These are phyloP conservation scores for Lagenidium sp. DNA, from an alignment of 352 stramenopile species.

Conservation along the genomic window DNA sequence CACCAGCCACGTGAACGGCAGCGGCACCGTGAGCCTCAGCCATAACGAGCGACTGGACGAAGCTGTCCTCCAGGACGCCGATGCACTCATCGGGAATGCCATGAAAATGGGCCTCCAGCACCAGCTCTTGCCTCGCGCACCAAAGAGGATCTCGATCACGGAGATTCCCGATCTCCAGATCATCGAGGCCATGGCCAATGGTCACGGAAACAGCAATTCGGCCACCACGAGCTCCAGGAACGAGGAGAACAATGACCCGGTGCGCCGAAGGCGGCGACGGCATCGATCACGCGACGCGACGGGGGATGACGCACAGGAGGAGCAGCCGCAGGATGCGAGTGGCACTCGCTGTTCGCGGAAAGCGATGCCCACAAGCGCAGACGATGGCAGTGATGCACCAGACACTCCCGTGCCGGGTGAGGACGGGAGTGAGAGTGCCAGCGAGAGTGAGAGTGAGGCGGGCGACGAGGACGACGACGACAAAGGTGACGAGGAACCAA, in stretches of 20 bases:
- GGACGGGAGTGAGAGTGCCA: too few relatives aligned
- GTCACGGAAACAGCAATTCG: not conserved
- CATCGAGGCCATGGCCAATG: constrained; percentile 31
- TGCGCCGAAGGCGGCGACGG: constrained; percentile 2
- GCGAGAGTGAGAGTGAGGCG: not conserved
- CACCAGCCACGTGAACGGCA: constrained; percentile 1
- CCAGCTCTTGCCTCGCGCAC: constrained; percentile 35
- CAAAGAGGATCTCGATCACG: constrained; percentile 49
- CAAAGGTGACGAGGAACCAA: not conserved
- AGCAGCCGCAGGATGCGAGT: too few relatives aligned
- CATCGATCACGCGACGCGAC: too few relatives aligned
- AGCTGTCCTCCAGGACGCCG: constrained; percentile 48
- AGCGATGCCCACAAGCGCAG: too few relatives aligned
- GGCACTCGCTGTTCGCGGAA: too few relatives aligned
- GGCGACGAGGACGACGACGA: constrained; percentile 2
- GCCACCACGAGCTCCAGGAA: not conserved
- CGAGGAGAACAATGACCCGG: too few relatives aligned
- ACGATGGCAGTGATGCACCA: too few relatives aligned
- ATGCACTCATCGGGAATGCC: constrained; percentile 58
- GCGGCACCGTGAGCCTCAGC: constrained; percentile 7
- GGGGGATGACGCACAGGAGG: too few relatives aligned
- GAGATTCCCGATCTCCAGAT: constrained; percentile 66
- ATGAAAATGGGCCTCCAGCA: constrained; percentile 66
- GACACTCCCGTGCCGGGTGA: too few relatives aligned
- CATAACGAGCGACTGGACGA: constrained; percentile 21